Evolutionary conservation across 495 filamentous ascomycete species (phyloP).

Genomic region (Polyplosphaeria fusca): DNA sequence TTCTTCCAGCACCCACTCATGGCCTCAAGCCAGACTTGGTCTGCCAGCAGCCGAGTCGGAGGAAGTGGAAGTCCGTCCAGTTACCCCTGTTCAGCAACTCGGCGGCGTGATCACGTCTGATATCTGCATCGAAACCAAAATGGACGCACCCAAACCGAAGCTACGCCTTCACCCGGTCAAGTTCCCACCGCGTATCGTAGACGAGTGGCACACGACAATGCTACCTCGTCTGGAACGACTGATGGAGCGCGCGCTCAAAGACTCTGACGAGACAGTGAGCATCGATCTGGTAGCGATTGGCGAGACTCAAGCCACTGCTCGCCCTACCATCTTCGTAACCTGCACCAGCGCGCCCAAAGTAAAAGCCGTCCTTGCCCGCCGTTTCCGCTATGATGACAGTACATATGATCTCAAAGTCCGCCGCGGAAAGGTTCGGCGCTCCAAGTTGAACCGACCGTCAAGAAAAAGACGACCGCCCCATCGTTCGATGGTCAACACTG

Average conservation of each 20-base stretch:
- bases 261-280: constrained; percentile 42
- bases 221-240: constrained; percentile 43
- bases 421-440: constrained; percentile 43
- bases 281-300: constrained; percentile 48
- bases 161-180: constrained; percentile 42
- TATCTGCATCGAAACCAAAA: constrained; percentile 24
- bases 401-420: constrained; percentile 46
- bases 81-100: neutral
- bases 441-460: constrained; percentile 30
- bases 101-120: constrained; percentile 5
- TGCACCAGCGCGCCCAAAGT: constrained; percentile 44
- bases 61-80: neutral
- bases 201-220: constrained; percentile 41
- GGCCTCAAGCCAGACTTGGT: constrained; percentile 14
- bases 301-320: constrained; percentile 39
- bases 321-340: constrained; percentile 48
- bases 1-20: constrained; percentile 6
- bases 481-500: constrained; percentile 34
- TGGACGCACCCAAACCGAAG: constrained; percentile 25
- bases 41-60: constrained; percentile 22
- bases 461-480: constrained; percentile 29
- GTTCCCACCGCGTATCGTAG: constrained; percentile 34
- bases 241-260: constrained; percentile 40
- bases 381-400: constrained; percentile 41
- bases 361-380: constrained; percentile 39